Conservation (phyloP, 495 filamentous ascomycete species). For the Penicillium riverlandense region DNA sequence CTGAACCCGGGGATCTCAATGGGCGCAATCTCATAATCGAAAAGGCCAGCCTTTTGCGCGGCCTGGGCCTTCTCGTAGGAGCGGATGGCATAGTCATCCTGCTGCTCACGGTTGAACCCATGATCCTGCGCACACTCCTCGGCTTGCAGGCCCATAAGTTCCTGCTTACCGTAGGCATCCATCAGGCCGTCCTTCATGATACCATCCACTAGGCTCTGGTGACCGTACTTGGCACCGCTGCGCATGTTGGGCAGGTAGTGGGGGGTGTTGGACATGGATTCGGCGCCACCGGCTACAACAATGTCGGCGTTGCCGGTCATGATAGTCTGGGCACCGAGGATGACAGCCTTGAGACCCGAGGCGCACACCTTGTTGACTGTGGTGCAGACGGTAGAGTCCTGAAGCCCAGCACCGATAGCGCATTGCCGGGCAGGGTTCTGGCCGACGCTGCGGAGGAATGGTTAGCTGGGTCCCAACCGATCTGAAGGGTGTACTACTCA, state of each 20-base stretch:
- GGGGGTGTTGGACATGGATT: conserved; percentile 97
- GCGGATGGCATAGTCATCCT: conserved; percentile 90
- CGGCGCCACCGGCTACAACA: conserved; percentile 85
- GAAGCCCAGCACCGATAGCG: conserved; percentile 78
- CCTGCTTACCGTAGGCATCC: conserved; percentile 81
- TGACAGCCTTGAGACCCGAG: conserved; percentile 86
- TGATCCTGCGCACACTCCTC: conserved; percentile 91
- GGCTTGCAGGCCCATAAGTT: conserved; percentile 88
- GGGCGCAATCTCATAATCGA: conserved; percentile 81
- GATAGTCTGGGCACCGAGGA: conserved; percentile 92
- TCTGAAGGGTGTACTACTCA: conserved; percentile 30
- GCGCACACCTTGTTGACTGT: conserved; percentile 99
- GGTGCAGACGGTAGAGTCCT: conserved; percentile 71
- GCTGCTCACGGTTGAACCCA: conserved; percentile 67
- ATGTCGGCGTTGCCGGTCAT: conserved; percentile 87
- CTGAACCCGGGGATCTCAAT: conserved; percentile 81
- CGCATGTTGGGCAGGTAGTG: conserved; percentile 87
- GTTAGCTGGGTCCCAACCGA: conserved; percentile 2
- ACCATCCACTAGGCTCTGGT: conserved; percentile 80
- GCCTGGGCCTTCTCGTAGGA: conserved; percentile 86
- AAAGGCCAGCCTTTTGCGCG: conserved; percentile 69
- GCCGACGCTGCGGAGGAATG: conserved; percentile 60
- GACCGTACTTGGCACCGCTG: conserved; percentile 81
- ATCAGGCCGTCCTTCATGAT: conserved; percentile 87
- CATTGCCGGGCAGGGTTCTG: conserved; percentile 96